Percentiles rank a stretch among this genome's conserved stretches.
phyloP scores from a whole-genome alignment of 2,329 filamentous ascomycete genomes.

The Penicillium digitatum region DNA sequence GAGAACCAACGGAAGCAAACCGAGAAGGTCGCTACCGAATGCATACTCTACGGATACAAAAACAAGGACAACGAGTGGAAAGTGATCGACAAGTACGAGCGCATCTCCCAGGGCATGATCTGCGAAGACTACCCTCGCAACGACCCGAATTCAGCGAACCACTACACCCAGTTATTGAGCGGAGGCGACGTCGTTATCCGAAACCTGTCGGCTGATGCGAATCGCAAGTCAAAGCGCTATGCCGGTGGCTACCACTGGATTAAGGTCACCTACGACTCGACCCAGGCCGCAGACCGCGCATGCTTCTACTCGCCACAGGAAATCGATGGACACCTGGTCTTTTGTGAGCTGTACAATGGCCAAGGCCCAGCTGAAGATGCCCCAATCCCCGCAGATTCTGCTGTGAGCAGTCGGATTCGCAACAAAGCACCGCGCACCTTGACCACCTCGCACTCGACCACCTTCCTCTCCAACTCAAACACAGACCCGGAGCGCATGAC shows the following conservation, averaged over 20 bases:
- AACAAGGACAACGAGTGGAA: conserved; percentile 69
- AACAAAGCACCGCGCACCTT: conserved; percentile 34
- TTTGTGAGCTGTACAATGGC: conserved; percentile 66
- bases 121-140: conserved; percentile 91
- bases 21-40: conserved; percentile 64
- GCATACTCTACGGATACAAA: conserved; percentile 79
- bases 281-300: conserved; percentile 66
- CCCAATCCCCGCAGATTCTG: conserved; percentile 53
- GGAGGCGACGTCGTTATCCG: conserved; percentile 68
- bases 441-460: conserved; percentile 35
- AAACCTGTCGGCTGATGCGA: conserved; percentile 66
- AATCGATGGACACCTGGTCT: conserved; percentile 66
- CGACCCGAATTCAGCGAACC: conserved; percentile 65
- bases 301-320: conserved; percentile 67
- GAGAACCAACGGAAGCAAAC: conserved; percentile 38
- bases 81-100: conserved; percentile 82
- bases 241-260: conserved; percentile 90
- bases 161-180: conserved; percentile 69
- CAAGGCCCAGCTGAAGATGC: conserved; percentile 62
- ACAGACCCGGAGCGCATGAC: conserved; percentile 35
- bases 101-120: conserved; percentile 71
- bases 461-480: conserved; percentile 29
- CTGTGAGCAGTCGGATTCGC: conserved; percentile 23
- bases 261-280: conserved; percentile 74
- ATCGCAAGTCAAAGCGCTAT: conserved; percentile 73